phyloP scores from a whole-genome alignment of 352 stramenopile species.

The Pythium angustatum region DNA sequence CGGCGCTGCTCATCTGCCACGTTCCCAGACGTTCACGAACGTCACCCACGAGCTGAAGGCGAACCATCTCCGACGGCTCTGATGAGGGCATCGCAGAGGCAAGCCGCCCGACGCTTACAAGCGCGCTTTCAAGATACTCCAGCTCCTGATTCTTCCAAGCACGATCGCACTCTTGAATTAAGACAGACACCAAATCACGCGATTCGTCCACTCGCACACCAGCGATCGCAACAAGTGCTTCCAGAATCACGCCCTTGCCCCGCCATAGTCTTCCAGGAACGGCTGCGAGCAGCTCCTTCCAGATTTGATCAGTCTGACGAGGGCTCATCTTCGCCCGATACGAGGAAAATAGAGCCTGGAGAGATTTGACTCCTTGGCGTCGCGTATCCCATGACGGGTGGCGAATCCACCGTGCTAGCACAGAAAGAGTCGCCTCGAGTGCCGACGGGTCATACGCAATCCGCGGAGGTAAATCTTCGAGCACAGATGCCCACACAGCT shows the following conservation, averaged over 20 bases:
- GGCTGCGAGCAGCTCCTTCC: slow-evolving; percentile 44
- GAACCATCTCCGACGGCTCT: slow-evolving; percentile 24
- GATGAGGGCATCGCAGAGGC: slow-evolving; percentile 35
- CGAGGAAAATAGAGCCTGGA: slow-evolving; percentile 60
- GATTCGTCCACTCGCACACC: slow-evolving; percentile 30
- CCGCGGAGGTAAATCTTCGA: slow-evolving; percentile 69
- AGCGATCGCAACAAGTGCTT: slow-evolving; percentile 63
- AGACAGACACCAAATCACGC: slow-evolving; percentile 36
- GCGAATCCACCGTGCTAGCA: slow-evolving; percentile 48
- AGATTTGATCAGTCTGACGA: slow-evolving; percentile 52
- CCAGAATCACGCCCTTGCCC: slow-evolving; percentile 73
- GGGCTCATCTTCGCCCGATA: slow-evolving; percentile 48
- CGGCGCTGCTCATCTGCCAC: slow-evolving; percentile 19
- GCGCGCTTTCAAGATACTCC: slow-evolving; percentile 68
- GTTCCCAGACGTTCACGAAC: slow-evolving; percentile 38
- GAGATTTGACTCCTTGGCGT: slow-evolving; percentile 59
- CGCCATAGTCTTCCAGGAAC: slow-evolving; percentile 75
- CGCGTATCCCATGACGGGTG: slow-evolving; percentile 81
- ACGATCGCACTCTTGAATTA: slow-evolving; percentile 62
- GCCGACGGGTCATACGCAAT: slow-evolving; percentile 54
- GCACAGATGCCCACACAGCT: slow-evolving; percentile 52
- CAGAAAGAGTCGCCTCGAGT: slow-evolving; percentile 43
- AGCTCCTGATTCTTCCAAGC: slow-evolving; percentile 65
- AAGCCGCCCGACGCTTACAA: slow-evolving; percentile 55
- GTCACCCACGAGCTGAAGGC: slow-evolving; percentile 35